These are phyloP conservation scores for Schoenoplectus tabernaemontani DNA, from an alignment of 202 grass and related monocot species.

Conservation along the genomic window DNA sequence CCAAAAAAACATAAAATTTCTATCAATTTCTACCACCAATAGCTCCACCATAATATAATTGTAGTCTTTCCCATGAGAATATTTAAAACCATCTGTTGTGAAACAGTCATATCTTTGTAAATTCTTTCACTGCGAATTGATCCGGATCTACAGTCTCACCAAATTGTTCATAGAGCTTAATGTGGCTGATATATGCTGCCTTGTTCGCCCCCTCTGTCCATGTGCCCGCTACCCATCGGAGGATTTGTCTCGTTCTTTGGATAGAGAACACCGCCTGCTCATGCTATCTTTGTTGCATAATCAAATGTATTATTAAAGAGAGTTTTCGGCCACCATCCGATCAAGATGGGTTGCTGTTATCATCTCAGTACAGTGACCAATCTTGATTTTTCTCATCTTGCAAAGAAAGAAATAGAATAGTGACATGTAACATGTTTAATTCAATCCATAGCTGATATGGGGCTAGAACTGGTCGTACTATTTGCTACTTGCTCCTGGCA, in stretches of 20 bases:
- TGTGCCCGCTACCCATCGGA: not conserved
- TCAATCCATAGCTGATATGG: not conserved
- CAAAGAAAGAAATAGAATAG: not conserved
- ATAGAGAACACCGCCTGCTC: not conserved
- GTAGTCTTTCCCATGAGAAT: not conserved
- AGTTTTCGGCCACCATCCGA: conserved; percentile 12
- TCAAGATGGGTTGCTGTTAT: not conserved
- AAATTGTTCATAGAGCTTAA: not conserved
- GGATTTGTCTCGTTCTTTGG: conserved; percentile 17
- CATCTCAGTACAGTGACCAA: not conserved
- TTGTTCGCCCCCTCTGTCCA: not conserved
- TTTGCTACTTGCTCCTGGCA: too few species aligned
- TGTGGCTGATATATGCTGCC: conserved; percentile 8
- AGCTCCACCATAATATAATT: conserved; percentile 10
- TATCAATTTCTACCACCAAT: not conserved
- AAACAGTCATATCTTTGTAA: not conserved
- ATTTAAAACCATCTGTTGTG: not conserved
- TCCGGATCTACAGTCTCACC: not conserved
- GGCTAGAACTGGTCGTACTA: too few species aligned
- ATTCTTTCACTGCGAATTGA: not conserved
- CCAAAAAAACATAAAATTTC: not conserved
- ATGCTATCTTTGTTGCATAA: not conserved
- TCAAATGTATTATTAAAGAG: not conserved
- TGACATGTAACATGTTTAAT: not conserved
- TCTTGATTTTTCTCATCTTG: not conserved